Evolutionary conservation across 257 asterid species (phyloP).

Genomic region (Nicotiana knightiana): DNA sequence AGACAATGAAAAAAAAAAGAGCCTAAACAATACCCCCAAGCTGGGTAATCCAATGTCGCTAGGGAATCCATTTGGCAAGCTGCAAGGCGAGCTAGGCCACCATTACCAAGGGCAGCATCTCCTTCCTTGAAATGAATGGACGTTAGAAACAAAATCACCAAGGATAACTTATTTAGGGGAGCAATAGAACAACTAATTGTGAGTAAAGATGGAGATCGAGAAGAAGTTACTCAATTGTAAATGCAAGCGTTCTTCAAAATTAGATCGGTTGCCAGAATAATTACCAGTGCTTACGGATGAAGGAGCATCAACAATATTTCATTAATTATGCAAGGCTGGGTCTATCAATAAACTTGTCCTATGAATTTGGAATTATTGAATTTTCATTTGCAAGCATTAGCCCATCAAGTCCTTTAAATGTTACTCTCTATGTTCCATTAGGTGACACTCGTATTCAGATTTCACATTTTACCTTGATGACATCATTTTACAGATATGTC

Average conservation of each 20-base stretch:
- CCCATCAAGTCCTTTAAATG: background rate
- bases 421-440: background rate
- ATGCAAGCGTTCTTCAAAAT: background rate
- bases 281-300: background rate
- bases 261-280: background rate
- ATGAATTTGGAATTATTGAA: background rate
- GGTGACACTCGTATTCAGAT: too few relatives aligned
- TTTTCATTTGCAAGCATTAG: background rate
- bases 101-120: conserved; percentile 54
- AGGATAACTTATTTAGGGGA: background rate
- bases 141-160: background rate
- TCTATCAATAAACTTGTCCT: background rate
- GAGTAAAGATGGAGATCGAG: background rate
- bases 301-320: background rate
- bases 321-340: background rate
- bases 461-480: too few relatives aligned
- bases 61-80: conserved; percentile 55
- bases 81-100: conserved; percentile 50
- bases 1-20: background rate
- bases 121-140: conserved; percentile 32
- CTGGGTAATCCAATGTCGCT: conserved; percentile 47
- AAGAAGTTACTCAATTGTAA: background rate
- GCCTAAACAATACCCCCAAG: conserved; percentile 37
- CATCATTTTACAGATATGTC: too few relatives aligned
- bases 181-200: background rate